Percentiles rank a stretch among this genome's conserved stretches.
Conservation (phyloP, 441 rosid species). For the Hura crepitans region DNA sequence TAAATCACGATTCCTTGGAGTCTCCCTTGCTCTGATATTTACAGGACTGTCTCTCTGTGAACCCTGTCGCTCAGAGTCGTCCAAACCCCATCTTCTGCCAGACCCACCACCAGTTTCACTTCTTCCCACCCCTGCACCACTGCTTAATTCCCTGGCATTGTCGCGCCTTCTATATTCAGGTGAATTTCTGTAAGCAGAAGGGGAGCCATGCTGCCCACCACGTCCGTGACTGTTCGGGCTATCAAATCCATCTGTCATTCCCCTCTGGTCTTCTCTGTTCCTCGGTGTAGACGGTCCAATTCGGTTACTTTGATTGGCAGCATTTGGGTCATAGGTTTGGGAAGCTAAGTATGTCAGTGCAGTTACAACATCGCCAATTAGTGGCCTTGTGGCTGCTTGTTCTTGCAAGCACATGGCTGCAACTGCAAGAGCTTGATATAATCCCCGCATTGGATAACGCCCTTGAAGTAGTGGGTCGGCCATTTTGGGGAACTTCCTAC, state of each 20-base stretch:
- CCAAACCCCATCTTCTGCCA: constrained; percentile 72
- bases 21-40: constrained; percentile 59
- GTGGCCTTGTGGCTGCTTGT: constrained; percentile 94
- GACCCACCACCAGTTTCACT: constrained; percentile 72
- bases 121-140: constrained; percentile 51
- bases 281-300: constrained; percentile 64
- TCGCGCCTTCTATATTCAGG: constrained; percentile 80
- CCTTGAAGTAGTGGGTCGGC: constrained; percentile 93
- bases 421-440: constrained; percentile 97
- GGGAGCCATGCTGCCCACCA: constrained; percentile 55
- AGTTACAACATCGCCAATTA: constrained; percentile 93
- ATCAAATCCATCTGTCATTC: constrained; percentile 63
- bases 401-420: constrained; percentile 99
- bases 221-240: constrained; percentile 58
- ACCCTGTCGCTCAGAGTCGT: constrained; percentile 57
- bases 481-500: constrained; percentile 94
- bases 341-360: constrained; percentile 93
- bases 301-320: constrained; percentile 56
- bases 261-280: constrained; percentile 58
- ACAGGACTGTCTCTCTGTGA: constrained; percentile 73
- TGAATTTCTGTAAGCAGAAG: constrained; percentile 68
- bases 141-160: constrained; percentile 48
- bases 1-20: constrained; percentile 73
- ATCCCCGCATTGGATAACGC: constrained; percentile 85
- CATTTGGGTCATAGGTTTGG: constrained; percentile 75